Evolutionary conservation across 129 eudicot species (phyloP), one percentile per base, ranked within the genome.

Genomic region (Sambucus nigra): DNA sequence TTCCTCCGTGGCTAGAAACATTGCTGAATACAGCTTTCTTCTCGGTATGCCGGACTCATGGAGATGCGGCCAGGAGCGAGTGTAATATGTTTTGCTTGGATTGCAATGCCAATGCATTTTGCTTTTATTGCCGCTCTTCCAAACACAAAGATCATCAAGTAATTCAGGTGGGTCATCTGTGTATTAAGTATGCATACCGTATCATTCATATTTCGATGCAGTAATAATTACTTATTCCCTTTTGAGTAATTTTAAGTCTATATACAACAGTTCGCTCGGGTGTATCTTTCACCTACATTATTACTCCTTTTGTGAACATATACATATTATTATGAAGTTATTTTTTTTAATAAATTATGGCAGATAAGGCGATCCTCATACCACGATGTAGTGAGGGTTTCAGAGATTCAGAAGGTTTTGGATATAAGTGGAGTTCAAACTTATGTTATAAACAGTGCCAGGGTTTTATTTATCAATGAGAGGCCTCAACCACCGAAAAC

Each of bases 331-430:
- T 52, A 0, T 35, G 8, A 3, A 35, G 8, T 35, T 35, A 29
- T 3, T 29, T 35, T 35, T 3, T 35, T 35, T 2, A 15, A 35
- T 35, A 24, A 35, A 10, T 13, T 9, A 13, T 52, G 4, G 65
- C 69, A 91, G 98, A 91, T 91, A 49, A 74, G 98, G 59, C 67
- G 95, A 75, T 91, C 98, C 5, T 91, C 98, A 10, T 91, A 91
- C 39, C 98, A 91, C 23, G 95, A 91, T 70, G 98, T 85, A 33
- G 98, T 91, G 49, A 69, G 98, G 59, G 98, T 91, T 35, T 85
- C 94, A 2, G 98, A 91, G 63, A 72, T 91, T 25, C 95, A 91
- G 40, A 81, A 68, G 28, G 89, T 69, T 18, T 51, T 91, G 75
- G 86, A 91, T 38, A 84, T 79, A 38, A 63, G 77, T 48, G 98